These are phyloP conservation scores for Sugiyamaella qingdaonensis DNA, from an alignment of 805 yeast species.

Conservation along the genomic window DNA sequence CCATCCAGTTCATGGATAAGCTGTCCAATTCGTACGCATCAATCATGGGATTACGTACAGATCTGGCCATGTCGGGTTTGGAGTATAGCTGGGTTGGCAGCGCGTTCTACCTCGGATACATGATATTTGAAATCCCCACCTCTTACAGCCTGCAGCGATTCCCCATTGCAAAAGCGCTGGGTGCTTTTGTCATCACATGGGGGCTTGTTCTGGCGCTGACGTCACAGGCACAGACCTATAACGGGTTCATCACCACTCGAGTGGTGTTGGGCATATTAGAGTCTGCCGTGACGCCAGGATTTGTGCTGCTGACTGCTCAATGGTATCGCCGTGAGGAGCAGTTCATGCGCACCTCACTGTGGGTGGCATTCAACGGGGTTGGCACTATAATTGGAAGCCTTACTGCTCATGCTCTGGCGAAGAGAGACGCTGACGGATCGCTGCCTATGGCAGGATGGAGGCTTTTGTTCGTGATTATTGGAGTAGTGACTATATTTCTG, in stretches of 20 bases:
- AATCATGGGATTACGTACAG: slow-evolving; percentile 47
- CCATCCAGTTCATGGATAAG: slow-evolving; percentile 60
- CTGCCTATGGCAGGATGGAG: slow-evolving; percentile 43
- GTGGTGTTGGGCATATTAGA: slow-evolving; percentile 50
- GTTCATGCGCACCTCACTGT: slow-evolving; percentile 41
- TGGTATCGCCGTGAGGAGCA: slow-evolving; percentile 46
- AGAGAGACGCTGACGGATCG: slow-evolving; percentile 13
- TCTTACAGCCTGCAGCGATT: slow-evolving; percentile 47
- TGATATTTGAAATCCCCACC: slow-evolving; percentile 52
- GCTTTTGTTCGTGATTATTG: slow-evolving; percentile 51
- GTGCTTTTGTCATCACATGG: slow-evolving; percentile 54
- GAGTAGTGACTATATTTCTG: slow-evolving; percentile 47
- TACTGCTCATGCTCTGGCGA: slow-evolving; percentile 45
- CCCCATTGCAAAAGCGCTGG: slow-evolving; percentile 51
- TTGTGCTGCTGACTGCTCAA: slow-evolving; percentile 53
- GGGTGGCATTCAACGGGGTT: slow-evolving; percentile 43
- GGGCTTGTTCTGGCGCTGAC: slow-evolving; percentile 54
- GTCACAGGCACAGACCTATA: slow-evolving; percentile 42
- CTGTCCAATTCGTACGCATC: slow-evolving; percentile 49
- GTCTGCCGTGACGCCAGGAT: slow-evolving; percentile 54
- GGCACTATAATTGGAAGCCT: slow-evolving; percentile 45
- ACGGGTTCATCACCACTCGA: slow-evolving; percentile 47
- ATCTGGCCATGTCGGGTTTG: slow-evolving; percentile 42
- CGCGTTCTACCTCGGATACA: slow-evolving; percentile 60
- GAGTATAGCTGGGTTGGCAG: slow-evolving; percentile 50